Evolutionary conservation across 2,329 filamentous ascomycete species (phyloP), one percentile per base, ranked within the genome.

Genomic region (Rhexocercosporidium sp.): DNA sequence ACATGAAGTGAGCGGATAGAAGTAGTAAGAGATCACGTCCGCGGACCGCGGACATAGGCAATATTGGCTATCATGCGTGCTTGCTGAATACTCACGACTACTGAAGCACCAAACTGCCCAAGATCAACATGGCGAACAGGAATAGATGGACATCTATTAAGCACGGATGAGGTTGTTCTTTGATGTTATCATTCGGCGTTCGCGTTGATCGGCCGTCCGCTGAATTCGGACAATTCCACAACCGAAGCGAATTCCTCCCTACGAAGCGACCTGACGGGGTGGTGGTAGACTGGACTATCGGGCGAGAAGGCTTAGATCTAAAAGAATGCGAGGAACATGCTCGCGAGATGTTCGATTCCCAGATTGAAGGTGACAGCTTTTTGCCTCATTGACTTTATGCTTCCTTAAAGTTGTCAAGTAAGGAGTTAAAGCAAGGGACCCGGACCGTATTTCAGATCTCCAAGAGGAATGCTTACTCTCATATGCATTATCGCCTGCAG

Each of bases 401-500:
- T 56, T 14, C 29, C 7, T n/a, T 56, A n/a, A 14, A 20, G 31
- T 20, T 20, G 20, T 3, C 39, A 44, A 44, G 4, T 14, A 16
- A 16, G 39, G 25, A 51, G 49, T 31, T 53, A 29, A 53, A 34
- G 27, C 29, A 20, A 54, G 51, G 29, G 29, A 34, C 14, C 49
- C 12, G 29, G 14, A 34, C 49, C 49, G 51, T 54, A 20, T 9
- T 54, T 54, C 51, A 12, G 27, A 29, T 34, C 29, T 14, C 25
- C 27, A 16, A 18, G n/a, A 31, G 18, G 18, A n/a, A 51, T 51
- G 46, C 59, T 51, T 53, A 53, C 46, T 62, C 14, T 37, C 59
- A 16, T n/a, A n/a, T 62, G 54, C 63, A 49, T 65, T 60, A 65
- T 65, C 63, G 16, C 60, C 60, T 20, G 44, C 34, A 44, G 60